Evolutionary conservation across 345 rosid species (phyloP), one percentile per base, ranked within the genome.

Genomic region (Sisymbrium irio): DNA sequence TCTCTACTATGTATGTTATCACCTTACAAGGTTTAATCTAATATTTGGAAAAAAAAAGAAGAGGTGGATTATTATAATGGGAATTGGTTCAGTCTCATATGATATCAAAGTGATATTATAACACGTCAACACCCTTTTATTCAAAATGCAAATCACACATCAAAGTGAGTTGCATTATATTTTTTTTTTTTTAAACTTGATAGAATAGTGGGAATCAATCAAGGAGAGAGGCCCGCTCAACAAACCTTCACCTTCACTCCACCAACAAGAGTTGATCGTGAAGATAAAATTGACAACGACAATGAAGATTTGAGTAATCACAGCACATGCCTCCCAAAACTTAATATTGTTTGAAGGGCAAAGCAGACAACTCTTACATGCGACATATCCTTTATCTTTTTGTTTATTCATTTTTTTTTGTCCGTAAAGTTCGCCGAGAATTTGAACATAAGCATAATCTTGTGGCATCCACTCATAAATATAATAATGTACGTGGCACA

Each of bases 281-380:
- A 76, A 69, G 50, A 75, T 76, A 61, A 75, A 62, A 62, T 25
- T 45, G 79, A 76, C 35, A 76, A 76, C 28, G 75, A 76, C 79
- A 61, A n/a, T 6, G 18, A 54, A 62, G 74, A 68, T 75, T 61
- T 75, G 57, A 54, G 65, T 62, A 62, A 69, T 54, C 57, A 51
- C 47, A 75, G 71, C 79, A 76, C 79, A 76, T 76, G 79, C 79
- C 20, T 69, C 71, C 75, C 75, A 25, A 12, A 54, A 12, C 69
- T 12, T 22, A 49, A 67, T 59, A 49, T 47, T 37, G 10, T 6
- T 10, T 30, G 2, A 27, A 56, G 11, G 50, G 42, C 28, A 66
- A 40, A 74, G 45, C 61, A 20, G 59, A 30, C 60, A 74, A 37
- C 49, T 45, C 59, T 17, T 33, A 42, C 71, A 36, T 65, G 35